Evolutionary conservation across 1,284 basidiomycete genomes (phyloP), one percentile per base, ranked within the genome.

Genomic region (Trametes sp.): DNA sequence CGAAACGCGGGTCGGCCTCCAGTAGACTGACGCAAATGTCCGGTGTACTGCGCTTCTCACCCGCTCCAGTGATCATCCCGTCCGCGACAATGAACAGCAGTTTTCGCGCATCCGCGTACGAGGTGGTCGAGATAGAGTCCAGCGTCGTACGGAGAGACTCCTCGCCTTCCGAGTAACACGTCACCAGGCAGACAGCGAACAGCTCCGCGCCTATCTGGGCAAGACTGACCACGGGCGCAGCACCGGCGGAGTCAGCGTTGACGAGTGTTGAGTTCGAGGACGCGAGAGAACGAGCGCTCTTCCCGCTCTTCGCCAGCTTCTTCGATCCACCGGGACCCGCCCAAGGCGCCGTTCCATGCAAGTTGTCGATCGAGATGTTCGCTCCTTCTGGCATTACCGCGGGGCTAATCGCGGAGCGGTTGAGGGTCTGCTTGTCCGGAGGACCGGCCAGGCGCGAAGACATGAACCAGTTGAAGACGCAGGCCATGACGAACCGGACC

Each of bases 61-160:
- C 98, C 4, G 90, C 90, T 53, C 98, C 98, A 0, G 97, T 99
- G 68, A 99, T 96, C 95, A 99, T 98, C 6, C 98, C 98, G 76
- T 99, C 98, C 38, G 96, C 97, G 9, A 99, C 91, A 60, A 99
- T 84, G 75, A 98, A 98, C 44, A 99, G 78, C 23, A 99, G 82
- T 76, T 99, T 99, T 59, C 96, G 84, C 41, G 86, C 82, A 77
- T 98, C 96, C 9, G 95, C 94, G 77, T 98, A 99, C 4, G 87
- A 90, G 0, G 96, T 98, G 45, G 80, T 80, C 0, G 95, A 94
- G 61, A 99, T 95, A 7, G 95, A 94, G 75, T 98, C 96, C 61
- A 98, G 84, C 0, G 98, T 99, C 2, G 90, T 93, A 53, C 93
- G 84, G 69, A 99, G 84, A 0, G 94, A 95, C 44, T 96, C 95